These are phyloP conservation scores for Backusella mclennaniae DNA, from an alignment of 192 early-diverging fungal genomes.

Conservation along the genomic window DNA sequence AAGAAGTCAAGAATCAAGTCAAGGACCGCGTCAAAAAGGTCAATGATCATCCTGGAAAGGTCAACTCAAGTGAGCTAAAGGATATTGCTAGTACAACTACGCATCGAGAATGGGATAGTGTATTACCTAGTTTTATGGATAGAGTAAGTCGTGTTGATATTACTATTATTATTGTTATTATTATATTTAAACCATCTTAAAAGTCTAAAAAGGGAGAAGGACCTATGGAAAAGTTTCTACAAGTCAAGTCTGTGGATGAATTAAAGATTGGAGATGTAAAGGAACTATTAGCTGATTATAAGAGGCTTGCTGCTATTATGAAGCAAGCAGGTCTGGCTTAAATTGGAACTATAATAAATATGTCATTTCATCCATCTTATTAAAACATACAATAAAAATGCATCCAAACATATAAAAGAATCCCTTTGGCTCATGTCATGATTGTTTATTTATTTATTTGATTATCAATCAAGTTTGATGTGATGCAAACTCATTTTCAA, in stretches of 20 bases:
- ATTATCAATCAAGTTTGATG: not conserved
- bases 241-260: constrained; percentile 30
- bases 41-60: not conserved
- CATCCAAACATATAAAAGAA: no score
- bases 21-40: not conserved
- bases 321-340: constrained; percentile 27
- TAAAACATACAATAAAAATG: no score
- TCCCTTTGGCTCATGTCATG: no score
- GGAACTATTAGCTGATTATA: constrained; percentile 38
- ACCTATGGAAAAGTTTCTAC: constrained; percentile 25
- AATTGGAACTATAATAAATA: not conserved
- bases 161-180: no score
- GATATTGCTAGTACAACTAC: constrained; percentile 13
- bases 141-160: not conserved
- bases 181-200: not conserved
- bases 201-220: constrained; percentile 6
- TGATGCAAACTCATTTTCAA: not conserved
- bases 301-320: constrained; percentile 35
- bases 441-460: not conserved
- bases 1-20: not conserved
- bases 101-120: not conserved
- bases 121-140: constrained; percentile 25
- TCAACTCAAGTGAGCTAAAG: constrained; percentile 11
- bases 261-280: constrained; percentile 31
- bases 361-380: not conserved